Evolutionary conservation across 768 basidiomycete species (phyloP), one percentile per base, ranked within the genome.

Genomic region (Leccinum imitatum): DNA sequence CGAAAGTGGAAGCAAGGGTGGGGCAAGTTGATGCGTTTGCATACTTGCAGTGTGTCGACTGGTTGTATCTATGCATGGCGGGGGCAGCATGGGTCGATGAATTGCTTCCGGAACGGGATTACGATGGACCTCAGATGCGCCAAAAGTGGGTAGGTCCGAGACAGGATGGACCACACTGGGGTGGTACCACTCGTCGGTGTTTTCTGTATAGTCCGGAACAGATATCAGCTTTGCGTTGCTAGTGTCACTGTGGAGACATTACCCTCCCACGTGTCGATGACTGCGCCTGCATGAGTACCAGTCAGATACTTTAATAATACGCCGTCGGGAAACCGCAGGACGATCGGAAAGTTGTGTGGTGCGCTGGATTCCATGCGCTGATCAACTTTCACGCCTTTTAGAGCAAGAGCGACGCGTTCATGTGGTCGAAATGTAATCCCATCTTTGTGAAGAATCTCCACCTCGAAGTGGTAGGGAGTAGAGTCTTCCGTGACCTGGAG

Each of bases 341-440:
- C 61, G 58, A 84, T 68, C 31, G 80, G 76, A n/a, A 81, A 67
- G 23, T 61, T 73, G 54, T 69, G 73, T 6, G 69, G 64, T 11
- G 70, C 65, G 44, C 70, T 74, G 30, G 64, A 66, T 19, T 66
- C 66, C 25, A 57, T 39, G 53, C 70, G 72, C 41, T 50, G 71
- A 39, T 73, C 72, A 21, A 84, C 59, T 27, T 58, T 60, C 25
- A 74, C 74, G 2, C 82, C 83, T 59, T 76, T 79, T 19, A 86
- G 75, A 17, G 80, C 76, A n/a, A 87, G 55, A n/a, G 69, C 69
- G 25, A 87, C 64, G 44, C 71, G 71, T 57, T 84, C 80, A 3
- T 73, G 69, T 6, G 79, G 70, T 39, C 75, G 70, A 59, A 84
- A 75, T 35, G 73, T 55, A 9, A 87, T 69, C 23, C 71, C 63